Evolutionary conservation across 441 rosid genomes (phyloP).

Genomic region (Dalechampia spathulata): DNA sequence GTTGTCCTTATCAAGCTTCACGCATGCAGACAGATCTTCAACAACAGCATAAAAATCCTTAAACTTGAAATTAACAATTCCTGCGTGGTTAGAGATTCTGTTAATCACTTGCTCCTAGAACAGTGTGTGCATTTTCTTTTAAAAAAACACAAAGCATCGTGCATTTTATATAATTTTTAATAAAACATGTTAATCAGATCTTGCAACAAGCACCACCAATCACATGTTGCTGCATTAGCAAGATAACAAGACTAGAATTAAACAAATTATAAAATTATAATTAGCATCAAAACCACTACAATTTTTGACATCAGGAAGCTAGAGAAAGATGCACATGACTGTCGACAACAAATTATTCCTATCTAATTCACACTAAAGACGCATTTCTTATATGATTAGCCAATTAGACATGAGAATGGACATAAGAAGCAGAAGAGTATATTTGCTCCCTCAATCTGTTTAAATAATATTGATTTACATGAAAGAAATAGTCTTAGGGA

Average conservation of each 20-base stretch:
- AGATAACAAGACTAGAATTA: too few relatives aligned
- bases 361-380: too few relatives aligned
- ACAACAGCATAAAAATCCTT: conserved; percentile 88
- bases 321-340: too few relatives aligned
- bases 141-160: too few relatives aligned
- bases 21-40: conserved; percentile 74
- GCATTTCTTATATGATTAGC: not conserved
- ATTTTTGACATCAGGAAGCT: not conserved
- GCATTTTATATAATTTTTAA: too few relatives aligned
- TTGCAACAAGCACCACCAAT: too few relatives aligned
- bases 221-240: too few relatives aligned
- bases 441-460: not conserved
- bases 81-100: conserved; percentile 39
- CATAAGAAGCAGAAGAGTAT: not conserved
- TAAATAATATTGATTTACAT: not conserved
- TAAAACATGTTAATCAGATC: too few relatives aligned
- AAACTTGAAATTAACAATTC: conserved; percentile 87
- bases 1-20: conserved; percentile 79
- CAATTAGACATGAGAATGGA: not conserved
- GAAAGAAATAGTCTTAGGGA: conserved; percentile 14
- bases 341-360: too few relatives aligned
- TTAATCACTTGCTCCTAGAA: conserved; percentile 5
- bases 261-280: too few relatives aligned
- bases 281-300: not conserved
- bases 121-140: too few relatives aligned